phyloP scores from a whole-genome alignment of 2,329 filamentous ascomycete species.

The Aspergillus sp. region DNA sequence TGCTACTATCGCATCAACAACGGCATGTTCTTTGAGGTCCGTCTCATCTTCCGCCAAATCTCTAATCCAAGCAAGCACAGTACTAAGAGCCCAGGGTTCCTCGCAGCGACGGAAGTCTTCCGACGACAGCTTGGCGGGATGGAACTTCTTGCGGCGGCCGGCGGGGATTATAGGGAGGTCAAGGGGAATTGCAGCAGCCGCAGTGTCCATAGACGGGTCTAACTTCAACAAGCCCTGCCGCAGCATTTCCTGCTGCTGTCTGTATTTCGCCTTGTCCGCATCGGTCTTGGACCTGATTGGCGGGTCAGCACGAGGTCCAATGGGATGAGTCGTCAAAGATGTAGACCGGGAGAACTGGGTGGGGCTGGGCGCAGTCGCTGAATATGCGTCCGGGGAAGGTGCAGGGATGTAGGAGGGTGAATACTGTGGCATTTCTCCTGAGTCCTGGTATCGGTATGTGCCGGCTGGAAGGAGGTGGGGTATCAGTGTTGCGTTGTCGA shows the following conservation, averaged over 20 bases:
- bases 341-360: conserved; percentile 68
- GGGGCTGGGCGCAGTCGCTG: conserved; percentile 45
- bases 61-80: conserved; percentile 82
- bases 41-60: conserved; percentile 88
- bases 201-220: conserved; percentile 51
- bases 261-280: conserved; percentile 65
- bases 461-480: conserved; percentile 54
- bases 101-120: conserved; percentile 80
- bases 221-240: conserved; percentile 42
- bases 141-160: conserved; percentile 77
- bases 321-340: conserved; percentile 79
- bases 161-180: conserved; percentile 82
- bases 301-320: conserved; percentile 72
- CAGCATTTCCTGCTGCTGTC: conserved; percentile 54
- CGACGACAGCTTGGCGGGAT: conserved; percentile 76
- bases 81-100: conserved; percentile 91
- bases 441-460: conserved; percentile 57
- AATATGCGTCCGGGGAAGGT: conserved; percentile 53
- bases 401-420: conserved; percentile 36
- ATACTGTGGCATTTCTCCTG: conserved; percentile 44
- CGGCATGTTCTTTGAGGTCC: conserved; percentile 78
- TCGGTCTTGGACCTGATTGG: conserved; percentile 95
- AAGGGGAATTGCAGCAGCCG: conserved; percentile 57
- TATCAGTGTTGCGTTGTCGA: conserved; percentile 45
- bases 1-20: conserved; percentile 83